Evolutionary conservation across 75 land plant species (phyloP).

Genomic region (Ceratopteris richardii): DNA sequence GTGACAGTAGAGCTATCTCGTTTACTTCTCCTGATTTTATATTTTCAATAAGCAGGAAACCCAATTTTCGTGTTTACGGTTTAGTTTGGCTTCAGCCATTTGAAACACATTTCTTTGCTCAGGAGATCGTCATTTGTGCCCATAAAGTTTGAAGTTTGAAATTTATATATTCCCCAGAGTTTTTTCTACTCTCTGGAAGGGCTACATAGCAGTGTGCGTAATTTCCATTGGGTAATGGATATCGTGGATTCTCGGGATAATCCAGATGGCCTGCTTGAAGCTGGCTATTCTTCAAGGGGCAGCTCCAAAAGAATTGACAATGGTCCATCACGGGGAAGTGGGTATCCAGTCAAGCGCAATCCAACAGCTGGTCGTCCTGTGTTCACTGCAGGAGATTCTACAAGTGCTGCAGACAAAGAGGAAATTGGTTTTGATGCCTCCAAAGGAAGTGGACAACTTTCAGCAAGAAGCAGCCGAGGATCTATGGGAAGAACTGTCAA

Average conservation of each 20-base stretch:
- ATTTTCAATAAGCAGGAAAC: too few species aligned
- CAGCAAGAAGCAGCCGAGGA: background rate
- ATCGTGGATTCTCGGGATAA: background rate
- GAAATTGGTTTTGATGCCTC: background rate
- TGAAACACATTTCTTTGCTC: too few species aligned
- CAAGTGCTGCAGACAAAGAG: background rate
- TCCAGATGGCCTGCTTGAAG: background rate
- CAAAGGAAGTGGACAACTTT: background rate
- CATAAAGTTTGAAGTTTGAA: too few species aligned
- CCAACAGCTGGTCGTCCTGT: background rate
- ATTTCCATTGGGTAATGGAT: too few species aligned
- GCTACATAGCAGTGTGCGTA: too few species aligned
- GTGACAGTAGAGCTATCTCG: too few species aligned
- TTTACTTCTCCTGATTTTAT: too few species aligned
- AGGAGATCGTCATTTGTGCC: too few species aligned
- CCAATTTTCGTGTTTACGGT: too few species aligned
- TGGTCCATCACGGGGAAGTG: background rate
- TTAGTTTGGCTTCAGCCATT: too few species aligned
- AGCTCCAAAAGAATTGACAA: background rate
- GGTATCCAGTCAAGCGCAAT: slow-evolving; percentile 3
- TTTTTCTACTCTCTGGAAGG: too few species aligned
- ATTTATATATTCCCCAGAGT: too few species aligned
- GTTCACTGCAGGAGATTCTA: background rate
- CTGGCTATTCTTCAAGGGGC: slow-evolving; percentile 1
- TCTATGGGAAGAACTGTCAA: background rate